Conservation (phyloP, 441 rosid species). For the Hypseocharis bilobata region DNA sequence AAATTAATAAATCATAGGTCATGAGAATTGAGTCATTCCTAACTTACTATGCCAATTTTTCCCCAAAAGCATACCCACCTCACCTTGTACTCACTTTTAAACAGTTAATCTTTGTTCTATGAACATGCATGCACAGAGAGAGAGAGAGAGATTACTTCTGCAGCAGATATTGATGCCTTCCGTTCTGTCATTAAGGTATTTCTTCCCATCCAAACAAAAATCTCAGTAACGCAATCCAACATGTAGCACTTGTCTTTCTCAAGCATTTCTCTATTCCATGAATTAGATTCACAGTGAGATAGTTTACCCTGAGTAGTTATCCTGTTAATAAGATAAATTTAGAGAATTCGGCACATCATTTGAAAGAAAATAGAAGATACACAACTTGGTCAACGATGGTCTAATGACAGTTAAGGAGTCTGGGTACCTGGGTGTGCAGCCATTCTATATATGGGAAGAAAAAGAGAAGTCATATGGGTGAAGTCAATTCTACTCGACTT, state of each 20-base stretch:
- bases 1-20: too few species aligned
- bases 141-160: slow-evolving; percentile 44
- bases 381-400: slow-evolving; percentile 6
- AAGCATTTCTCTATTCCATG: slow-evolving; percentile 54
- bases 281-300: slow-evolving; percentile 37
- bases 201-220: slow-evolving; percentile 90
- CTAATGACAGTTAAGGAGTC: slow-evolving; percentile 4
- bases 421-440: background rate
- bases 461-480: background rate
- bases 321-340: slow-evolving; percentile 29
- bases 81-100: background rate
- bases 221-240: slow-evolving; percentile 61
- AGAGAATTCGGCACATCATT: slow-evolving; percentile 5
- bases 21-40: background rate
- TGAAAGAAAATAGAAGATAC: background rate
- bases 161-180: slow-evolving; percentile 58
- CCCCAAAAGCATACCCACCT: background rate
- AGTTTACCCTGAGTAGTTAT: slow-evolving; percentile 41
- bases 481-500: background rate
- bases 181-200: slow-evolving; percentile 54
- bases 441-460: background rate
- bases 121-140: background rate
- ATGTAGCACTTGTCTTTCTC: slow-evolving; percentile 64
- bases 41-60: background rate
- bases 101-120: background rate